These are phyloP conservation scores for Leishmania gerbilli DNA, from an alignment of 208 protist species.

Conservation along the genomic window DNA sequence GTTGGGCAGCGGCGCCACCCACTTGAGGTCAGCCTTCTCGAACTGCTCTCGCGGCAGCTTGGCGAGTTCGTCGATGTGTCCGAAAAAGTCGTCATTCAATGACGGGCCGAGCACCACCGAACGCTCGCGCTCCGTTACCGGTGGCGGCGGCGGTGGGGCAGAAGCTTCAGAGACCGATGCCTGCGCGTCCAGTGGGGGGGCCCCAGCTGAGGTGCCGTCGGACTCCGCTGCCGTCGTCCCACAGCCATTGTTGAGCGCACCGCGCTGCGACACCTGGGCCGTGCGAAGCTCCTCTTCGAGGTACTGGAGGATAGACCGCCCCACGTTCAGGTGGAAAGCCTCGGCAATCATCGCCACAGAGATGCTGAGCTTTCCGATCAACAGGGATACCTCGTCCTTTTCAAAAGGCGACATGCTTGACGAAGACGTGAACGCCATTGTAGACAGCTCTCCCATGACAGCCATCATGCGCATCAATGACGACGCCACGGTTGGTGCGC, in stretches of 20 bases:
- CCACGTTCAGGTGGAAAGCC: conserved; percentile 58
- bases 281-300: conserved; percentile 42
- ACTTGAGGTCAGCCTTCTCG: conserved; percentile 58
- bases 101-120: conserved; percentile 31
- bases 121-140: background rate
- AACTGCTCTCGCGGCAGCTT: conserved; percentile 37
- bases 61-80: conserved; percentile 57
- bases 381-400: conserved; percentile 48
- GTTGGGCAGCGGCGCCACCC: conserved; percentile 57
- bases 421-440: conserved; percentile 49
- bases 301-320: conserved; percentile 44
- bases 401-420: conserved; percentile 71
- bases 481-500: conserved; percentile 40
- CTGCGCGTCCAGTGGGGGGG: too few relatives aligned
- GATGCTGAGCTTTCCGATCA: conserved; percentile 66
- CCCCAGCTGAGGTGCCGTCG: too few relatives aligned
- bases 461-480: conserved; percentile 81
- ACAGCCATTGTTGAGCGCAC: background rate
- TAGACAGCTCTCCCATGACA: conserved; percentile 68
- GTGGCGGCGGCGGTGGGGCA: background rate
- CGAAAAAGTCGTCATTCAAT: conserved; percentile 61
- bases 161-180: background rate
- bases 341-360: conserved; percentile 63
- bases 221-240: background rate
- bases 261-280: background rate